Evolutionary conservation across 352 stramenopile genomes (phyloP), one percentile per base, ranked within the genome.

Genomic region (Globisporangium spinosum): DNA sequence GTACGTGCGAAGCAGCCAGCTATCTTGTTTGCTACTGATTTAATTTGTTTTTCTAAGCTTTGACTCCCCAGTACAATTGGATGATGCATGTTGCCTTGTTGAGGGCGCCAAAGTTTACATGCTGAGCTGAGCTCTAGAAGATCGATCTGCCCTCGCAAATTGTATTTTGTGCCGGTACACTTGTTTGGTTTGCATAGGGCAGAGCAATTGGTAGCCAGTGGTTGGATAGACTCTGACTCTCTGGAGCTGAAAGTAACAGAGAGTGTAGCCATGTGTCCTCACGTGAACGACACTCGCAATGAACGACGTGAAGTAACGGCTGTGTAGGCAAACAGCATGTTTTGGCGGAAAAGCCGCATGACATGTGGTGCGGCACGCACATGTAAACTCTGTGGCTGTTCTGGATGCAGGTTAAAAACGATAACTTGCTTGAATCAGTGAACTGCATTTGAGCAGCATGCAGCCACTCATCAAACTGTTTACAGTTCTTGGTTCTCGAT

Each of bases 231-330:
- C 43, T 51, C 17, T 51, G 43, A 51, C 43, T 51, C 43, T 51
- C 43, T 45, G 32, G 3, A 3, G 17, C 15, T 12, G 17, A 51
- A 51, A 51, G 43, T 43, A 43, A 43, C 27, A 27, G 17, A 59
- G 29, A 59, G 54, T 43, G 54, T 43, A 59, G 54, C 54, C 54
- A 59, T 59, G 27, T 38, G 53, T 59, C 53, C 29, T n/a, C 53
- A 13, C 25, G 25, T 40, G 40, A 38, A 7, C 20, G 49, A 34
- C 25, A 59, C 54, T 23, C 43, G 17, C 25, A 8, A 8, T 12
- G 27, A 25, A 27, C 23, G 53, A 34, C 12, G 54, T 29, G 54
- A 59, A 32, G 27, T 34, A 59, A 59, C 25, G 51, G 43, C 22
- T 20, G 17, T n/a, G 23, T 17, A 17, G 22, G 10, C 9, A 6